Percentiles rank a stretch among this genome's conserved stretches.
phyloP scores from a whole-genome alignment of 2,329 filamentous ascomycete species.

The Lecanicillium sp. region DNA sequence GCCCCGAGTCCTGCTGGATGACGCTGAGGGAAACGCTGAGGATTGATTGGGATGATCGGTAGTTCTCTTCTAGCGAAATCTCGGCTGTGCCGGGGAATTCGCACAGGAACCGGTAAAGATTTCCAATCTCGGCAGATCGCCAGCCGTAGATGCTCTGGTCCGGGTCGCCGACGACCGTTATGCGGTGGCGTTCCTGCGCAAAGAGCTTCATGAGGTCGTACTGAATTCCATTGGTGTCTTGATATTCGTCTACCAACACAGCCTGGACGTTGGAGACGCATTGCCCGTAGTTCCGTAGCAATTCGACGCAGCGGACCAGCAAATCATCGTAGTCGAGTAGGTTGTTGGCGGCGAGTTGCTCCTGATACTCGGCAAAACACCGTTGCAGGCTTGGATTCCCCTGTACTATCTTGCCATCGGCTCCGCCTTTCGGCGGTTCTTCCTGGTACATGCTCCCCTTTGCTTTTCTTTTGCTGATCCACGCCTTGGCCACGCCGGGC shows the following conservation, averaged over 20 bases:
- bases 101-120: slow-evolving; percentile 69
- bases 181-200: slow-evolving; percentile 63
- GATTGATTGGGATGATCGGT: slow-evolving; percentile 83
- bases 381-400: slow-evolving; percentile 56
- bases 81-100: slow-evolving; percentile 75
- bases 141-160: slow-evolving; percentile 98
- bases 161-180: slow-evolving; percentile 93
- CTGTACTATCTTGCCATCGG: slow-evolving; percentile 27
- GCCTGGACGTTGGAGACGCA: slow-evolving; percentile 88
- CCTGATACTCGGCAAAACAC: slow-evolving; percentile 71
- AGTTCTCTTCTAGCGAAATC: slow-evolving; percentile 87
- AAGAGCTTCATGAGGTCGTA: slow-evolving; percentile 91
- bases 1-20: slow-evolving; percentile 80
- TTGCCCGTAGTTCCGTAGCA: slow-evolving; percentile 65
- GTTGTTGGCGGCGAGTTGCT: slow-evolving; percentile 67
- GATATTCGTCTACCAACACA: slow-evolving; percentile 93
- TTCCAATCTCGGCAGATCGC: slow-evolving; percentile 86
- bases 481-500: slow-evolving; percentile 60
- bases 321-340: slow-evolving; percentile 93
- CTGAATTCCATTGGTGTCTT: slow-evolving; percentile 93
- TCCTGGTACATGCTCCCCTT: slow-evolving; percentile 40
- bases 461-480: slow-evolving; percentile 67
- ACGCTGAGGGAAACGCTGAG: slow-evolving; percentile 73
- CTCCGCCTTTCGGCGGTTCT: slow-evolving; percentile 21
- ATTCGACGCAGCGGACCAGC: slow-evolving; percentile 72